Evolutionary conservation across 2,329 filamentous ascomycete species (phyloP).

Genomic region (Fusarium guadeloupense): DNA sequence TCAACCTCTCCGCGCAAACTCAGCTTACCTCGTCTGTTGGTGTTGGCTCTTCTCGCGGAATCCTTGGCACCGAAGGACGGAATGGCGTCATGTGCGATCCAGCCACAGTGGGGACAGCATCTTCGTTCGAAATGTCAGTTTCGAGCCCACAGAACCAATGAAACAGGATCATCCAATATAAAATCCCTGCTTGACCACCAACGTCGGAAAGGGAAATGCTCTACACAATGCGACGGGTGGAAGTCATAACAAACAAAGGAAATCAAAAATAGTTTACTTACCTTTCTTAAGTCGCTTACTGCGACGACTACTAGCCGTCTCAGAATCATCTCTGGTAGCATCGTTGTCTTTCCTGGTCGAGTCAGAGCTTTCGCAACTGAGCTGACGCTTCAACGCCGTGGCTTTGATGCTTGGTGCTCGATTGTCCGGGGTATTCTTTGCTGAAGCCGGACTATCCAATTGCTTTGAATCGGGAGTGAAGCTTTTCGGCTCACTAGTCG

Average conservation of each 20-base stretch:
- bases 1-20: slow-evolving; percentile 35
- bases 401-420: slow-evolving; percentile 64
- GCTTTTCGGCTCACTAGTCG: slow-evolving; percentile 60
- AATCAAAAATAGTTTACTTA: slow-evolving; percentile 17
- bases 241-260: slow-evolving; percentile 9
- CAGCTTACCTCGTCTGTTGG: slow-evolving; percentile 53
- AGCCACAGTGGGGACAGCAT: slow-evolving; percentile 82
- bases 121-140: slow-evolving; percentile 45
- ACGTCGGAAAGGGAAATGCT: slow-evolving; percentile 33
- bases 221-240: slow-evolving; percentile 26
- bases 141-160: slow-evolving; percentile 30
- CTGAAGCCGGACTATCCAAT: slow-evolving; percentile 70
- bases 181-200: slow-evolving; percentile 39
- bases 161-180: slow-evolving; percentile 28
- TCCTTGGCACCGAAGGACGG: slow-evolving; percentile 78
- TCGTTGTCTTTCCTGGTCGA: slow-evolving; percentile 58
- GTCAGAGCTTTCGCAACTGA: slow-evolving; percentile 68
- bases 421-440: slow-evolving; percentile 72
- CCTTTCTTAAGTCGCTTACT: slow-evolving; percentile 91
- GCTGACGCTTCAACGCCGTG: slow-evolving; percentile 78
- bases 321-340: slow-evolving; percentile 65
- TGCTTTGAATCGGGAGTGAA: slow-evolving; percentile 69
- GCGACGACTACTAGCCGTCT: slow-evolving; percentile 73
- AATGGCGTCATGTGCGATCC: slow-evolving; percentile 97
- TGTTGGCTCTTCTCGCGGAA: slow-evolving; percentile 63